Percentiles rank a stretch among this genome's conserved stretches.
phyloP scores from a whole-genome alignment of 2,329 filamentous ascomycete species.

The Nemania abortiva region DNA sequence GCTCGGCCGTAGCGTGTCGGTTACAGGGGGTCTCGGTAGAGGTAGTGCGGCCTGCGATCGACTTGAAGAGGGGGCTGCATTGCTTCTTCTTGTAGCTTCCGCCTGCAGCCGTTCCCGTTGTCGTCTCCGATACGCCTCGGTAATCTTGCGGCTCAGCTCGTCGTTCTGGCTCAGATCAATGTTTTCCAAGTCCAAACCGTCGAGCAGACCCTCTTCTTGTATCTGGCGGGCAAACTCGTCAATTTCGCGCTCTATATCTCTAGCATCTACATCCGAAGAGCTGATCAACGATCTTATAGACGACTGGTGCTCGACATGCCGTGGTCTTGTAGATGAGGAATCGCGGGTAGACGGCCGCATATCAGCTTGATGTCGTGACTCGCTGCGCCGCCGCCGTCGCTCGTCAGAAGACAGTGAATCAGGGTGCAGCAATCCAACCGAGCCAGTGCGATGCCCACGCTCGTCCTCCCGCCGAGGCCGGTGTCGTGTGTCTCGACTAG shows the following conservation, averaged over 20 bases:
- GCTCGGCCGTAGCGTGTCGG: constrained; percentile 45
- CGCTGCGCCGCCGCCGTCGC: constrained; percentile 57
- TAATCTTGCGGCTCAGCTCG: constrained; percentile 89
- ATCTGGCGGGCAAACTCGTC: constrained; percentile 91
- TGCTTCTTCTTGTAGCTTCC: constrained; percentile 60
- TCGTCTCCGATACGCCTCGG: constrained; percentile 84
- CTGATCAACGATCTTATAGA: constrained; percentile 88
- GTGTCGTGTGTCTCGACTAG: constrained; percentile 47
- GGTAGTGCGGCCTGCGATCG: constrained; percentile 50
- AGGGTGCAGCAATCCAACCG: constrained; percentile 55
- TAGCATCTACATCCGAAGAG: constrained; percentile 79
- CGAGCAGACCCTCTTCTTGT: constrained; percentile 85
- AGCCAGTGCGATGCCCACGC: constrained; percentile 49
- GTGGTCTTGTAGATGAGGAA: constrained; percentile 54
- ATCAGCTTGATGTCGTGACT: constrained; percentile 58
- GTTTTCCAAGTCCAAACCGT: constrained; percentile 89
- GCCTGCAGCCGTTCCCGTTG: constrained; percentile 72
- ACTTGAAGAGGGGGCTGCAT: constrained; percentile 56
- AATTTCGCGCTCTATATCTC: constrained; percentile 88
- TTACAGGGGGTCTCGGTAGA: constrained; percentile 44
- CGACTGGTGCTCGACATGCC: constrained; percentile 87
- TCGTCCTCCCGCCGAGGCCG: constrained; percentile 49
- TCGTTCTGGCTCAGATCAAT: constrained; percentile 87
- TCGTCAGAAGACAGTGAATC: constrained; percentile 53
- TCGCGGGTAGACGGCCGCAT: constrained; percentile 58